Base-by-base conservation (phyloP, 1,139 yeast species). In the Yamadazyma dendronema region DNA sequence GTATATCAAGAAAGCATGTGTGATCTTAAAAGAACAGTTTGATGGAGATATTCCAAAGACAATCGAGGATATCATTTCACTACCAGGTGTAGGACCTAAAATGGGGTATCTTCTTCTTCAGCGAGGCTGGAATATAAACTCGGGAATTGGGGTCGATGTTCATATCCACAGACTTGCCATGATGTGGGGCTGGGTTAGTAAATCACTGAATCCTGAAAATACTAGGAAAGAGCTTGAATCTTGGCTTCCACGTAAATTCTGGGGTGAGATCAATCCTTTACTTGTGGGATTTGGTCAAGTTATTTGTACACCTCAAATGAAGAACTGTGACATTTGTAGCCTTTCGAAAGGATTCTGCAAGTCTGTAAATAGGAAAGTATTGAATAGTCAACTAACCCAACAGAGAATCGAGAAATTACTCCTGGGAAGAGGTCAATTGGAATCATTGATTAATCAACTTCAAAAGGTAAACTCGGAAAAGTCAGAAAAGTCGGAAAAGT, bases 11-110 rank as follows among this genome's bases (percentile, higher is more conserved):
- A 67, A 72, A 43, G 68, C 92, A 0, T 77, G 86, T 14, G 65
- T 63, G 34, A 65, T 84, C 4, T 49, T 90, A 4, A 51, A 58
- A 3, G 73, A 72, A 3, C 52, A 73, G 13, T 79, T 72, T 53
- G 61, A 66, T 14, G 81, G 81, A 7, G 97, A 89, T 51, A 73
- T 90, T 2, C 92, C 92, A 0, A 61, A 74, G 12, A 79, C 81
- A 0, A 73, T 88, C 10, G 79, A 74, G 8, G 90, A 83, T 1
- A 69, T 89, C 40, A 71, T 77, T 3, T 61, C 73, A 0, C 61
- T 90, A 26, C 97, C 97, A 0, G 98, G 98, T 0, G 95, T 90
- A 1, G 98, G 98, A 0, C 96, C 96, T 9, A 90, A 90, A 56
- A 90, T 90, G 97, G 96, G 95, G 0, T 84, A 77, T 56, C 61